Evolutionary conservation across 371 early-diverging fungal species (phyloP).

Genomic region (Rhizopus arrhizus): DNA sequence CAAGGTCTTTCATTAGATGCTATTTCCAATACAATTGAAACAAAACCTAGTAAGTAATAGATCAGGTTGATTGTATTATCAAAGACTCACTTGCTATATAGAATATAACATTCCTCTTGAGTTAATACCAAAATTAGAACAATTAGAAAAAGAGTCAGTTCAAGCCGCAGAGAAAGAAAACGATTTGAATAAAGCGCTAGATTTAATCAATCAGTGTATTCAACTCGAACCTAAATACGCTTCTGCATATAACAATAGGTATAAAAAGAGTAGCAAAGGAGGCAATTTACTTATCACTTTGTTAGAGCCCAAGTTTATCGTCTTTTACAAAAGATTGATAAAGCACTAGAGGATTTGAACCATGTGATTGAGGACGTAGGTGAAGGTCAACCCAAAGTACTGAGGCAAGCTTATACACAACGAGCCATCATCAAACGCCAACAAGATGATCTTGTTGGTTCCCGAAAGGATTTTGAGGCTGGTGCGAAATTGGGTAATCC

Average conservation of each 20-base stretch:
- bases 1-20: constrained; percentile 44
- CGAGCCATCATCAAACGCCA: constrained; percentile 72
- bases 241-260: constrained; percentile 86
- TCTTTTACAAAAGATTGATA: constrained; percentile 54
- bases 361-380: constrained; percentile 62
- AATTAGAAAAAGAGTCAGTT: constrained; percentile 55
- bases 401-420: constrained; percentile 88
- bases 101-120: constrained; percentile 34
- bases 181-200: constrained; percentile 52
- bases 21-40: constrained; percentile 30
- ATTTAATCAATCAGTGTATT: constrained; percentile 51
- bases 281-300: not conserved
- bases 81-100: constrained; percentile 6
- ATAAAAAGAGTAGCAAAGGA: constrained; percentile 10
- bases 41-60: constrained; percentile 30
- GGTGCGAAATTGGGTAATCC: constrained; percentile 83
- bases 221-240: constrained; percentile 68
- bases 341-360: constrained; percentile 72
- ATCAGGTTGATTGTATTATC: not conserved
- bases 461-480: constrained; percentile 73
- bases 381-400: constrained; percentile 64
- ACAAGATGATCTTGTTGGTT: constrained; percentile 65
- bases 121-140: constrained; percentile 38
- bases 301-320: constrained; percentile 79
- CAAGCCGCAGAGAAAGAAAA: constrained; percentile 47